These are phyloP conservation scores for Nannizzia gypsea DNA, from an alignment of 2,329 filamentous ascomycete genomes.

Conservation along the genomic window DNA sequence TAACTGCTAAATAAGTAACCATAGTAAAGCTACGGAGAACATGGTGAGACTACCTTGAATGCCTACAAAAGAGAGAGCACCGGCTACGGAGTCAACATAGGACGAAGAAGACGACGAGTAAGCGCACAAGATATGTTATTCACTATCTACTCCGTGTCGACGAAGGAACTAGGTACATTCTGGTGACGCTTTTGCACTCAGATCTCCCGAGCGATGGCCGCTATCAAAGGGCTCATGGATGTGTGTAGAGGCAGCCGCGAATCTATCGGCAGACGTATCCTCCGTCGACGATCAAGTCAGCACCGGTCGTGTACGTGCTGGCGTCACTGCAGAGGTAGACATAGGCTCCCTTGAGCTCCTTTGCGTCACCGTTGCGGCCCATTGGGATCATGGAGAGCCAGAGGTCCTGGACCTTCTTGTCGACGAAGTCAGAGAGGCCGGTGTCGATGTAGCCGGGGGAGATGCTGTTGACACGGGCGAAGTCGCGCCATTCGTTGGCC, in stretches of 20 bases:
- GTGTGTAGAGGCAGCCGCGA: background rate
- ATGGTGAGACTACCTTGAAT: background rate
- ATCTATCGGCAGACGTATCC: constrained; percentile 39
- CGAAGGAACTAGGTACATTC: background rate
- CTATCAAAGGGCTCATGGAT: background rate
- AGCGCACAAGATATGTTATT: background rate
- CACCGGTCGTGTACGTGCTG: constrained; percentile 60
- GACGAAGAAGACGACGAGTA: background rate
- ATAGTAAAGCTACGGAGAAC: too few species aligned
- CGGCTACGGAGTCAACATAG: background rate
- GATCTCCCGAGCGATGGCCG: background rate
- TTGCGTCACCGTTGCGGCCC: constrained; percentile 51
- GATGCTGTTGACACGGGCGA: constrained; percentile 56
- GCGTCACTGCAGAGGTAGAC: constrained; percentile 66
- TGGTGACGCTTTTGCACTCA: background rate
- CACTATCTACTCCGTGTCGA: background rate
- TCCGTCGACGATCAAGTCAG: constrained; percentile 59
- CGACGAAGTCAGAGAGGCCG: constrained; percentile 53
- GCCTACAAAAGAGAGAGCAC: background rate
- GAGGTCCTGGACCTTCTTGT: constrained; percentile 41
- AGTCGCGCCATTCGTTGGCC: constrained; percentile 59
- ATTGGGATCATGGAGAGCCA: constrained; percentile 45
- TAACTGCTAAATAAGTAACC: too few species aligned
- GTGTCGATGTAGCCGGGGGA: constrained; percentile 60
- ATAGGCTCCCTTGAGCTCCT: constrained; percentile 66